Conservation (phyloP, 129 eudicot species). For the Artemisia argyi region DNA sequence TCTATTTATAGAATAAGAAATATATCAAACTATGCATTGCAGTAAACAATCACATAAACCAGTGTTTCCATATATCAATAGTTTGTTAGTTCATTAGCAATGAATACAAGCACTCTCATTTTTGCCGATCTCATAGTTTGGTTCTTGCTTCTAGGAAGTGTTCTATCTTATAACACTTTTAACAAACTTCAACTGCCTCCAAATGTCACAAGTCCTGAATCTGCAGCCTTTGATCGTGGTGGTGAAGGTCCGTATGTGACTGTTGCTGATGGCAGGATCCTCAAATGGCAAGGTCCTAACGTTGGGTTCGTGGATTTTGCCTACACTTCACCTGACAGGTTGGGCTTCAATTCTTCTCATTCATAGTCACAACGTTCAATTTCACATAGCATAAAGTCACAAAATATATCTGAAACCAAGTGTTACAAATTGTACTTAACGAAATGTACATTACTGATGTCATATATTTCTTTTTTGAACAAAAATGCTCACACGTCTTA, state of each 20-base stretch:
- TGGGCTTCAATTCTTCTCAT: constrained; percentile 1
- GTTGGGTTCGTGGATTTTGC: constrained; percentile 42
- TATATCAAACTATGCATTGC: constrained; percentile 3
- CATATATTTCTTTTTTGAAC: too few species aligned
- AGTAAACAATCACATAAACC: not conserved
- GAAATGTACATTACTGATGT: too few species aligned
- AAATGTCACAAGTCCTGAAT: constrained; percentile 39
- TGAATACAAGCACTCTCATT: constrained; percentile 15
- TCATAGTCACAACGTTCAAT: not conserved
- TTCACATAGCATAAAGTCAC: too few species aligned
- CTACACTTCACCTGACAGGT: constrained; percentile 48
- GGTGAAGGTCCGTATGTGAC: constrained; percentile 49
- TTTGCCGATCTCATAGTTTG: constrained; percentile 12
- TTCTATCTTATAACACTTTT: constrained; percentile 23
- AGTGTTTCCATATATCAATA: not conserved
- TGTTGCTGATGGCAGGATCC: constrained; percentile 46
- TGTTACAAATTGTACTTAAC: too few species aligned
- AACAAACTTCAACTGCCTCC: constrained; percentile 40
- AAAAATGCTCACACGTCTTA: too few species aligned
- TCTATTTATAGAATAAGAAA: constrained; percentile 17
- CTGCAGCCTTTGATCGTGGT: constrained; percentile 37
- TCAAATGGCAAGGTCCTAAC: constrained; percentile 40
- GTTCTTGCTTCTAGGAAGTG: constrained; percentile 23
- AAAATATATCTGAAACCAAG: too few species aligned
- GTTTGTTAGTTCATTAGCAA: not conserved